Evolutionary conservation across 306 rosid genomes (phyloP), one percentile per base, ranked within the genome.

Genomic region (Amphicarpaea edgeworthii): DNA sequence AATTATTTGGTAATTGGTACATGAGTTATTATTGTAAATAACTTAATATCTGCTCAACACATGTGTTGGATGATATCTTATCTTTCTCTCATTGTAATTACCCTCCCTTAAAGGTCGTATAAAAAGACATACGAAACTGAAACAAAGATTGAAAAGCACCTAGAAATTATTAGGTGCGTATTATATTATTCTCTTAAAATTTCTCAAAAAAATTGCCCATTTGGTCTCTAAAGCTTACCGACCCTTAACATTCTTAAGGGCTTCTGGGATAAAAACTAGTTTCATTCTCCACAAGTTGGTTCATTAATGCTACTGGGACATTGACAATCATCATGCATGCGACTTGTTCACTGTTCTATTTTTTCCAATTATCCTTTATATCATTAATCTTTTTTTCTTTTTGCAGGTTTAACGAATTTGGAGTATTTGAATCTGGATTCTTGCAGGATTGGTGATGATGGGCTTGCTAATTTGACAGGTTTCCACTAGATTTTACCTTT

Each of bases 361-460:
- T 58, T 83, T 58, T 57, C 61, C 24, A 30, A 30, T 46, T 71
- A 34, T 57, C 62, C 37, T 57, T n/a, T 20, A 50, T 43, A 51
- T 71, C 20, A 50, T 61, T 50, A 14, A 30, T 30, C 37, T 72
- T 68, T 67, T 47, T 58, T 66, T 77, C 70, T 30, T 30, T 30
- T 4, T 30, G 15, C 83, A 95, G 98, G 90, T 75, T 78, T 92
- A 82, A 84, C 81, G 59, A 89, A 83, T 79, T 75, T 95, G 87
- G 99, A 95, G 82, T 87, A 93, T 80, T 90, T 92, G 90, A 95
- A 95, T 82, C 82, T 95, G 85, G 99, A 95, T 87, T 92, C 97
- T 16, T 89, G 99, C 83, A 76, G 77, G 79, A 92, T 95, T 50
- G 85, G 87, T 15, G 98, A 90, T 62, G 92, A 86, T 4, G 96